Conservation (phyloP, 1,139 yeast genomes). For the Tardiomyces digboiensis region DNA sequence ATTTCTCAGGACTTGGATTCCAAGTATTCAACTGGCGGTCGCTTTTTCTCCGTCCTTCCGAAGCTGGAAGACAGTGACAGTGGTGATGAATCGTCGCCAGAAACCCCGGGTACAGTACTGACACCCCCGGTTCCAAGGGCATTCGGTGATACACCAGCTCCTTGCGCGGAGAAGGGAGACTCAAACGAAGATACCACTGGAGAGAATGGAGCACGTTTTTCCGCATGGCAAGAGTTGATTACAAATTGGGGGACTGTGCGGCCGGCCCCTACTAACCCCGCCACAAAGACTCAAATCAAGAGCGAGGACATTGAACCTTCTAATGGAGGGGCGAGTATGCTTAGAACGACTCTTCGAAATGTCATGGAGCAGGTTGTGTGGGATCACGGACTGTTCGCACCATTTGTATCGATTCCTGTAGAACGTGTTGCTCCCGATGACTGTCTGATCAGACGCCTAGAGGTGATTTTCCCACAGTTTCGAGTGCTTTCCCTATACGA, state of each 20-base stretch:
- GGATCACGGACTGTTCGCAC: neutral
- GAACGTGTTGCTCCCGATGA: neutral
- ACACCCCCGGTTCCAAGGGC: too few species aligned
- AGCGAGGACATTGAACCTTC: neutral
- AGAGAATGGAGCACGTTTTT: neutral
- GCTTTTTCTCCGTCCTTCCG: conserved; percentile 7
- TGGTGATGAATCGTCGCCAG: conserved; percentile 1
- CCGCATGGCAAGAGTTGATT: neutral
- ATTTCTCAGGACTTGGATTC: conserved; percentile 6
- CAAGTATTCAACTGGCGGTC: conserved; percentile 14
- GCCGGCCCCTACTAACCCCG: neutral
- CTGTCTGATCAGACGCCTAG: neutral
- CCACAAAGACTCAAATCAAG: neutral
- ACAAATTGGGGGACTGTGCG: neutral
- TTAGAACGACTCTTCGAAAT: neutral
- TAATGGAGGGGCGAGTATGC: neutral
- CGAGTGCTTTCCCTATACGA: neutral
- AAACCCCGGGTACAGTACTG: too few species aligned
- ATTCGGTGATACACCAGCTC: too few species aligned
- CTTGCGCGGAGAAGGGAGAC: too few species aligned
- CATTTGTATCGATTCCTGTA: too few species aligned
- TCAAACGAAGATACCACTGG: neutral
- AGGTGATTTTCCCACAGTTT: neutral
- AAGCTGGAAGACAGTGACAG: conserved; percentile 1
- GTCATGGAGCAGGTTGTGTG: neutral